Evolutionary conservation across 768 basidiomycete species (phyloP), one percentile per base, ranked within the genome.

Genomic region (Suillus clintonianus): DNA sequence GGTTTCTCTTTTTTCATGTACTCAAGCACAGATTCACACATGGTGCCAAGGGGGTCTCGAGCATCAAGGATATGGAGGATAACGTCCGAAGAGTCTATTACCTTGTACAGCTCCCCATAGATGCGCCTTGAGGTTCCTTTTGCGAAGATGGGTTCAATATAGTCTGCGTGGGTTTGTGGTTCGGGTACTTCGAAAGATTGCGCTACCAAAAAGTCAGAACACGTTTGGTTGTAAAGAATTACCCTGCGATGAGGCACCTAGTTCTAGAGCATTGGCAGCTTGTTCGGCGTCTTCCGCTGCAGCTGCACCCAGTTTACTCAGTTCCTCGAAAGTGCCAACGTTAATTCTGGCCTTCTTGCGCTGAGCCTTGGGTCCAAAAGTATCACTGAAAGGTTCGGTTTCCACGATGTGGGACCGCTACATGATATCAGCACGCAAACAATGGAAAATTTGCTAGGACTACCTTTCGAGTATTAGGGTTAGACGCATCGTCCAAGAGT

Each of bases 31-130:
- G 92, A 94, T 73, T 95, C 90, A 78, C 97, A 99, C 73, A 97
- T 85, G 34, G 97, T 99, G 4, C 97, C 97, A 56, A 97, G 74
- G 1, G 97, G 97, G 76, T 99, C 97, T 48, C 97, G 86, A 19
- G 97, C 96, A 77, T 99, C 97, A 65, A 99, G 81, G 58, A 99
- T 86, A 73, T 99, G 97, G 39, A 99, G 84, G 63, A 99, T 85
- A 47, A 99, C 94, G 72, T 99, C 97, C 8, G 95, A 97, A 3
- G 97, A 99, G 75, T 99, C 97, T 72, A 99, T 95, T 67, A 99
- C 97, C 77, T 99, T 99, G 85, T 99, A 99, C 8, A 99, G 81
- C 76, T 99, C 97, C 64, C 95, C 96, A 78, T 97, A 99, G 65
- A 99, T 99, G 24, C 97, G 89, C 41, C 91, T 84, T 13, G 95